Evolutionary conservation across 192 early-diverging fungal genomes (phyloP).

Genomic region (Piromyces finnis): DNA sequence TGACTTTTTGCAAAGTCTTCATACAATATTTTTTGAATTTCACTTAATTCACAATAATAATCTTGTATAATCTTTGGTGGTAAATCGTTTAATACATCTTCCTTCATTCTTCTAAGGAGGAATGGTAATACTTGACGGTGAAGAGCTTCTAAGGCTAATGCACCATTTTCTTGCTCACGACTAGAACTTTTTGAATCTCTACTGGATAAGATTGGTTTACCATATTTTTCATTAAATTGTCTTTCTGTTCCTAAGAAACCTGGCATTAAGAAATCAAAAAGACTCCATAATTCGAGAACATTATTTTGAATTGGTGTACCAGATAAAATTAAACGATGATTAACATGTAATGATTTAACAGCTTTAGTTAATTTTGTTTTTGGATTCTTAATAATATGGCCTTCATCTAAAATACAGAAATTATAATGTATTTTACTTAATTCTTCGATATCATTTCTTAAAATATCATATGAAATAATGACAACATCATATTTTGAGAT

Average conservation of each 20-base stretch:
- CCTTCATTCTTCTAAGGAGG: slow-evolving; percentile 86
- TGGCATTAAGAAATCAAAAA: slow-evolving; percentile 98
- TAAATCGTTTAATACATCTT: slow-evolving; percentile 88
- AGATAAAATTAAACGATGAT: slow-evolving; percentile 81
- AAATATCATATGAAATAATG: slow-evolving; percentile 92
- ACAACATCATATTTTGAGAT: slow-evolving; percentile 49
- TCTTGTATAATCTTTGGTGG: slow-evolving; percentile 99
- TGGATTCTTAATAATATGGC: slow-evolving; percentile 92
- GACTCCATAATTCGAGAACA: slow-evolving; percentile 89
- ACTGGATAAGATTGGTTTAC: slow-evolving; percentile 78
- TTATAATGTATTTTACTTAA: slow-evolving; percentile 59
- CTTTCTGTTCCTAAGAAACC: slow-evolving; percentile 89
- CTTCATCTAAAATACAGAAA: slow-evolving; percentile 94
- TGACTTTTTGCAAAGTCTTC: slow-evolving; percentile 74
- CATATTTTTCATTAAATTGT: slow-evolving; percentile 85
- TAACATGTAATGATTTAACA: slow-evolving; percentile 68
- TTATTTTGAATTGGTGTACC: slow-evolving; percentile 98
- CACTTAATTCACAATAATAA: slow-evolving; percentile 90
- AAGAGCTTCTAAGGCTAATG: slow-evolving; percentile 76
- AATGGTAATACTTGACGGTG: slow-evolving; percentile 96
- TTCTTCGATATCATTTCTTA: slow-evolving; percentile 86
- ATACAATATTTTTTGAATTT: slow-evolving; percentile 78
- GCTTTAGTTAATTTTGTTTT: slow-evolving; percentile 87
- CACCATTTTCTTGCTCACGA: slow-evolving; percentile 39
- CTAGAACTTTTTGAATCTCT: slow-evolving; percentile 64